phyloP scores from a whole-genome alignment of 495 filamentous ascomycete genomes.

The Lasiosphaeria ovina region DNA sequence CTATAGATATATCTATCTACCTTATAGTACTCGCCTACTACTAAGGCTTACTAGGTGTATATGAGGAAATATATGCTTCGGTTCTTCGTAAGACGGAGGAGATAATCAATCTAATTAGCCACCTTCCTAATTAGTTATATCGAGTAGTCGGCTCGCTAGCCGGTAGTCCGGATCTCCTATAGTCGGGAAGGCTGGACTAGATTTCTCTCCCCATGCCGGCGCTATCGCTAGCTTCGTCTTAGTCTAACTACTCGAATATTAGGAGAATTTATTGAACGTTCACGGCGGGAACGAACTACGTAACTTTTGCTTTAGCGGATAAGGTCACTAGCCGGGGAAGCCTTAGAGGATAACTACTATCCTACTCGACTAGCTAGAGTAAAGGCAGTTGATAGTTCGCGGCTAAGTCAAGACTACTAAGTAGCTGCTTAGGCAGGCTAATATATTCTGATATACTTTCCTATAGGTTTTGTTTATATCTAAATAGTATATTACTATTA shows the following conservation, averaged over 20 bases:
- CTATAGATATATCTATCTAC: constrained; percentile 7
- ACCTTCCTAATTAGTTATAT: constrained; percentile 1
- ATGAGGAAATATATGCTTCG: constrained; percentile 14
- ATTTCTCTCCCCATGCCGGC: neutral
- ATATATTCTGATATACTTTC: neutral
- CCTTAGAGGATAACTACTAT: neutral
- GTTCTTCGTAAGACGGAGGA: neutral
- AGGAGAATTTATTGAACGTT: neutral
- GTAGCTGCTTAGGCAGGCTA: neutral
- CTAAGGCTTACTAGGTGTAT: constrained; percentile 15
- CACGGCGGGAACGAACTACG: neutral
- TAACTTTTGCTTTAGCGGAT: neutral
- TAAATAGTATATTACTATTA: neutral
- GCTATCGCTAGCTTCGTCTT: neutral
- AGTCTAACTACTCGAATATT: neutral
- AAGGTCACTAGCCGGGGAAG: neutral
- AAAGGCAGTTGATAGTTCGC: constrained; percentile 1
- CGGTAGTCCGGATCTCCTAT: neutral
- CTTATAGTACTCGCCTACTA: constrained; percentile 15
- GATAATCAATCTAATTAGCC: constrained; percentile 12
- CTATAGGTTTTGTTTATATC: neutral
- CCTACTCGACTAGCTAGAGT: constrained; percentile 5
- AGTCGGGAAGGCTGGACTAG: neutral
- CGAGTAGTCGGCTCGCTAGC: neutral
- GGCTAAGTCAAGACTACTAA: neutral